Percentiles rank a stretch among this genome's conserved stretches.
Conservation (phyloP, 495 filamentous ascomycete genomes). For the Aspergillus carlsbadensis region DNA sequence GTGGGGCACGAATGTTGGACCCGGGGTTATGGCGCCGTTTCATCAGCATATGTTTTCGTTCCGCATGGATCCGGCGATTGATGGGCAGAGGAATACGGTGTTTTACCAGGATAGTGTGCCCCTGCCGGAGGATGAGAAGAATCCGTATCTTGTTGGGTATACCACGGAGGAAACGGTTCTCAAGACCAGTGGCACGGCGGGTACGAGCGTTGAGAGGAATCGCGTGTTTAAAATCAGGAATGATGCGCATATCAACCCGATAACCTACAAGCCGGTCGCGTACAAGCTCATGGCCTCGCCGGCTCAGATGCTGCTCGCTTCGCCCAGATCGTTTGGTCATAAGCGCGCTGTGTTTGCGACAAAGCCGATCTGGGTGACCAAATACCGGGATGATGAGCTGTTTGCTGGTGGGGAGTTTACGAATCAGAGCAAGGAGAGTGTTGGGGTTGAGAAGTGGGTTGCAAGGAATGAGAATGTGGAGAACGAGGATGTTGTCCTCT, state of each 20-base stretch:
- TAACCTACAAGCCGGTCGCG: slow-evolving; percentile 73
- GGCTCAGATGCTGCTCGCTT: slow-evolving; percentile 77
- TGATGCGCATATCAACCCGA: slow-evolving; percentile 58
- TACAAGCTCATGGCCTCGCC: slow-evolving; percentile 76
- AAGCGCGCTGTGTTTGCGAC: slow-evolving; percentile 81
- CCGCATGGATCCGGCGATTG: slow-evolving; percentile 79
- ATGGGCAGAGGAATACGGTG: slow-evolving; percentile 69
- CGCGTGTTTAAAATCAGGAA: slow-evolving; percentile 85
- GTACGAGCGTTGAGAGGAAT: slow-evolving; percentile 61
- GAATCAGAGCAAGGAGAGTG: slow-evolving; percentile 71
- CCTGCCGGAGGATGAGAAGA: slow-evolving; percentile 66
- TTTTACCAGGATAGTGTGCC: slow-evolving; percentile 71
- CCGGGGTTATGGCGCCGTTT: slow-evolving; percentile 72
- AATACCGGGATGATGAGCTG: slow-evolving; percentile 75
- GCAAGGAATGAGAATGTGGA: slow-evolving; percentile 50
- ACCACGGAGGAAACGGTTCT: slow-evolving; percentile 61
- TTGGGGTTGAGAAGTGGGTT: slow-evolving; percentile 41
- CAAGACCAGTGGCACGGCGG: slow-evolving; percentile 58
- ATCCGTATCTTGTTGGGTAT: slow-evolving; percentile 80
- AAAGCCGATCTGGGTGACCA: slow-evolving; percentile 79
- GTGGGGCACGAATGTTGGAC: slow-evolving; percentile 85
- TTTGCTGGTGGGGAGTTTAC: slow-evolving; percentile 85
- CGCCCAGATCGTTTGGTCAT: slow-evolving; percentile 65
- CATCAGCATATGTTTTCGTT: slow-evolving; percentile 94
- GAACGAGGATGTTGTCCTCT: slow-evolving; percentile 43